Conservation (phyloP, 768 basidiomycete genomes). For the Boletus eberwhitei region DNA sequence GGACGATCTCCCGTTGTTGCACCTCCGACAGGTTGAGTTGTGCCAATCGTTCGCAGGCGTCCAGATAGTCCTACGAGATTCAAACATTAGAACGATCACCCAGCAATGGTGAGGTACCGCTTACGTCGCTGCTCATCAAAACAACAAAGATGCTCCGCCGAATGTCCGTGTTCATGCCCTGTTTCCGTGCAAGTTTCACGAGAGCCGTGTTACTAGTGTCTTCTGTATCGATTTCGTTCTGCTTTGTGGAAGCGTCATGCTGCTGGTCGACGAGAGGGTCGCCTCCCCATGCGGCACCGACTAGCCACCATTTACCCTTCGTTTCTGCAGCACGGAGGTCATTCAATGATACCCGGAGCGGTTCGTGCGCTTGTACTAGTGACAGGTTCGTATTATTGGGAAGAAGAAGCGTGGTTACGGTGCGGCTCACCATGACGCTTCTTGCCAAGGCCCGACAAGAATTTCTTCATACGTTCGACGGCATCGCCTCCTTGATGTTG, state of each 20-base stretch:
- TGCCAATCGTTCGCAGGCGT: constrained; percentile 87
- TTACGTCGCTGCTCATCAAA: constrained; percentile 92
- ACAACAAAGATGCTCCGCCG: constrained; percentile 88
- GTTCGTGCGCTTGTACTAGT: constrained; percentile 77
- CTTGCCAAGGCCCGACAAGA: constrained; percentile 71
- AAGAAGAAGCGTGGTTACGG: neutral
- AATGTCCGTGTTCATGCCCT: constrained; percentile 99
- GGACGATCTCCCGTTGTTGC: constrained; percentile 93
- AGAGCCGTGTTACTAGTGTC: constrained; percentile 43
- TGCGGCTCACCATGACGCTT: constrained; percentile 58
- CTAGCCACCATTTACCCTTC: constrained; percentile 98
- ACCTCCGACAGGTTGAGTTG: constrained; percentile 82
- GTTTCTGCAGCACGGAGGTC: constrained; percentile 82
- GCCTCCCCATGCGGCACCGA: constrained; percentile 94
- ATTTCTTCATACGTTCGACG: constrained; percentile 86
- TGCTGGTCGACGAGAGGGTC: constrained; percentile 82
- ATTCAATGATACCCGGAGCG: constrained; percentile 78
- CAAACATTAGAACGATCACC: neutral
- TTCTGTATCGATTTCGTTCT: constrained; percentile 25
- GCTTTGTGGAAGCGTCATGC: constrained; percentile 25
- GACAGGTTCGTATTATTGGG: neutral
- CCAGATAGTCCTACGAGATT: constrained; percentile 81
- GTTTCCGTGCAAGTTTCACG: constrained; percentile 79
- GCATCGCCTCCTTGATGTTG: constrained; percentile 74
- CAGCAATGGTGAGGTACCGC: constrained; percentile 19